A percentile compares a stretch with the other conserved stretches of the same genome.
phyloP scores from a whole-genome alignment of 805 yeast species.

The Ogataea nonfermentans region DNA sequence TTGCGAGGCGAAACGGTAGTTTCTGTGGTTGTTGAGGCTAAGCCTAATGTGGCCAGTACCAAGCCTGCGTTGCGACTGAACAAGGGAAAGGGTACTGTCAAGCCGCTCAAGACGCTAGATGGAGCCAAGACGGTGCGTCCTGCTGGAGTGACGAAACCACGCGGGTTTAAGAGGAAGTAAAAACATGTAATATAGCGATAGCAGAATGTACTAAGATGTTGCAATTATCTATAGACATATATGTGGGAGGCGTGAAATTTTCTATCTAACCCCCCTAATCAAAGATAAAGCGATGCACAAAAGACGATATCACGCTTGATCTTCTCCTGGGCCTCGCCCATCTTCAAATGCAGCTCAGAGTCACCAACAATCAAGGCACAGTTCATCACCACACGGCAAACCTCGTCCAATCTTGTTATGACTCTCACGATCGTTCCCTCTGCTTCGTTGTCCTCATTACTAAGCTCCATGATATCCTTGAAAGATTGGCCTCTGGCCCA shows the following conservation, averaged over 20 bases:
- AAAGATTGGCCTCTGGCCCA: conserved; percentile 97
- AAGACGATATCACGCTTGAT: conserved; percentile 96
- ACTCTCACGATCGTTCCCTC: conserved; percentile 98
- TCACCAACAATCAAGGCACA: conserved; percentile 96
- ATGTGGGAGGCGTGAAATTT: background rate
- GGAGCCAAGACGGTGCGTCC: conserved; percentile 21
- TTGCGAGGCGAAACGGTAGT: conserved; percentile 87
- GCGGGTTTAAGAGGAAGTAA: conserved; percentile 20
- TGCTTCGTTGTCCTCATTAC: conserved; percentile 63
- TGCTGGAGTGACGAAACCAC: conserved; percentile 23
- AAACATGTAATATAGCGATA: conserved; percentile 1
- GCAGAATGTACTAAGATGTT: background rate
- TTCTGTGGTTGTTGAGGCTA: conserved; percentile 66
- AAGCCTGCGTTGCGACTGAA: conserved; percentile 33
- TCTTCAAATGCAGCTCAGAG: conserved; percentile 80
- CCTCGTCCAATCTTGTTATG: conserved; percentile 89
- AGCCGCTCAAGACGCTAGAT: conserved; percentile 27
- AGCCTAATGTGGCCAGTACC: conserved; percentile 39
- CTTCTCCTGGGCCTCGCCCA: conserved; percentile 89
- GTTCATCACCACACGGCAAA: conserved; percentile 89
- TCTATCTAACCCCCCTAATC: conserved; percentile 20
- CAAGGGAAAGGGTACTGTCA: conserved; percentile 34
- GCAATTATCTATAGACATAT: background rate
- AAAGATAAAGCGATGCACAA: conserved; percentile 90
- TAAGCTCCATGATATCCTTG: conserved; percentile 84